phyloP scores from a whole-genome alignment of 805 yeast species.

The Jamesozyma rosinii region DNA sequence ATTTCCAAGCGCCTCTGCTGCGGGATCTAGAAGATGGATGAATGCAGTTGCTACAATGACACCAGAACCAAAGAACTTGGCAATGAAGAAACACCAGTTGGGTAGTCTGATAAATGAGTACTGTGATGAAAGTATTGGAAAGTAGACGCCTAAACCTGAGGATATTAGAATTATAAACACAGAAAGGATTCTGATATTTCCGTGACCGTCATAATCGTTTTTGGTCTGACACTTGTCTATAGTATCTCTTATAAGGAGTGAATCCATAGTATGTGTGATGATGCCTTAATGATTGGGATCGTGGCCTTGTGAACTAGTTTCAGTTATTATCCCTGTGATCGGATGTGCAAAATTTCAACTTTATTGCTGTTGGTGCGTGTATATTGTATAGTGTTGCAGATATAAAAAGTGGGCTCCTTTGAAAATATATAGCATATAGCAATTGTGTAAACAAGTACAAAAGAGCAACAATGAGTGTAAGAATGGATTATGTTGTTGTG shows the following conservation, averaged over 20 bases:
- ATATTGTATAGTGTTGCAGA: too few relatives aligned
- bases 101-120: constrained; percentile 54
- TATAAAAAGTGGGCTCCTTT: too few relatives aligned
- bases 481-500: not conserved
- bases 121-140: constrained; percentile 52
- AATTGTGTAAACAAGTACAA: too few relatives aligned
- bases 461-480: too few relatives aligned
- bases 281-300: too few relatives aligned
- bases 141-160: constrained; percentile 48
- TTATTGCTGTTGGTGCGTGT: too few relatives aligned
- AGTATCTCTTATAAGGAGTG: constrained; percentile 1
- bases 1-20: constrained; percentile 44
- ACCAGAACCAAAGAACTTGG: constrained; percentile 76
- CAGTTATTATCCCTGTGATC: too few relatives aligned
- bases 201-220: constrained; percentile 38
- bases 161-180: constrained; percentile 52
- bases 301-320: too few relatives aligned
- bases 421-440: too few relatives aligned
- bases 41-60: constrained; percentile 77
- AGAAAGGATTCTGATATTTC: constrained; percentile 43
- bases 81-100: constrained; percentile 51
- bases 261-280: not conserved
- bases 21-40: constrained; percentile 65
- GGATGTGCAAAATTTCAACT: too few relatives aligned
- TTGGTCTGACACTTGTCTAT: constrained; percentile 29